Evolutionary conservation across 1,139 yeast genomes (phyloP), one percentile per base, ranked within the genome.

Genomic region (Hansenula sp.): DNA sequence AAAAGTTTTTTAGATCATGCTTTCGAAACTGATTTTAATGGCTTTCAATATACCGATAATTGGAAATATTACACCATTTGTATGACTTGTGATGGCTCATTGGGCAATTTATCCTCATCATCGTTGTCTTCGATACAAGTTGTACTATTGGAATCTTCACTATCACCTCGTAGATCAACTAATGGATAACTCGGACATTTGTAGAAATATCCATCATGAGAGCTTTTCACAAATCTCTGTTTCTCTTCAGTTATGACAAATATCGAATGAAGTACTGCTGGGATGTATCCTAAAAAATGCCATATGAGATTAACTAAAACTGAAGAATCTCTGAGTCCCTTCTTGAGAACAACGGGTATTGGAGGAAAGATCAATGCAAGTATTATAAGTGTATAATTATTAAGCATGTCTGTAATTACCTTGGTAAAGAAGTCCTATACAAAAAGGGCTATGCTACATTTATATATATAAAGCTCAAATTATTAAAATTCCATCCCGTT

Each of bases 361-460:
- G 38, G 38, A 22, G 38, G 38, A 29, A 36, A 36, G 3, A 36
- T 17, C 2, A 36, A 19, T 13, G 38, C 38, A 18, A 36, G n/a
- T 2, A 36, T 16, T 6, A 36, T 31, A 2, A 36, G 14, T 2
- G 32, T 29, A n/a, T 36, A 24, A 16, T n/a, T 12, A 16, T 18
- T 29, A 4, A 27, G n/a, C n/a, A n/a, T n/a, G n/a, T n/a, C n/a
- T n/a, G n/a, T n/a, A n/a, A n/a, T n/a, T n/a, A n/a, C n/a, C n/a
- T n/a, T n/a, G n/a, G n/a, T n/a, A n/a, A n/a, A n/a, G n/a, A n/a
- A n/a, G n/a, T n/a, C n/a, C n/a, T n/a, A n/a, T n/a, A n/a, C n/a
- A n/a, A n/a, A n/a, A n/a, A n/a, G n/a, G n/a, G n/a, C n/a, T n/a
- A n/a, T n/a, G n/a, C n/a, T n/a, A n/a, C n/a, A n/a, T n/a, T n/a